Conservation (phyloP, 1,284 basidiomycete genomes). For the Volvariella volvacea region DNA sequence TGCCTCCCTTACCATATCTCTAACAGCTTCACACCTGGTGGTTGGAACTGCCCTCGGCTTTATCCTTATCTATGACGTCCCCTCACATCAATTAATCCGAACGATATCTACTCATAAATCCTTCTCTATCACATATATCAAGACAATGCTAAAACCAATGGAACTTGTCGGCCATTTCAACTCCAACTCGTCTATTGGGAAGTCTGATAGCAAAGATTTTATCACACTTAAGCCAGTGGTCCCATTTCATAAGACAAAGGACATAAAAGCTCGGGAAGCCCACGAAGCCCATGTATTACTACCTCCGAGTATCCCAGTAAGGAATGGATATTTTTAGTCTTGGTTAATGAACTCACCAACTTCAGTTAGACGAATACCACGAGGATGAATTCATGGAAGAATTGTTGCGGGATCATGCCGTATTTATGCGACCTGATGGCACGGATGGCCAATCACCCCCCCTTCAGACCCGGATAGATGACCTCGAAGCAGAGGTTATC, state of each 20-base stretch:
- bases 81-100: slow-evolving; percentile 85
- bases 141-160: slow-evolving; percentile 73
- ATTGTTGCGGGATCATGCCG: slow-evolving; percentile 53
- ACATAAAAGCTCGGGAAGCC: slow-evolving; percentile 53
- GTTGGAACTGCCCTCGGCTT: slow-evolving; percentile 69
- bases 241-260: slow-evolving; percentile 67
- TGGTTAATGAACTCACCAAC: background rate
- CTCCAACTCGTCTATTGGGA: slow-evolving; percentile 39
- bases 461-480: slow-evolving; percentile 50
- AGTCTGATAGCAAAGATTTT: slow-evolving; percentile 43
- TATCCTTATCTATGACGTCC: slow-evolving; percentile 82
- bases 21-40: slow-evolving; percentile 67
- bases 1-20: slow-evolving; percentile 68
- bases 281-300: slow-evolving; percentile 64
- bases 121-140: slow-evolving; percentile 65
- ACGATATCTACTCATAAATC: slow-evolving; percentile 73
- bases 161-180: slow-evolving; percentile 78
- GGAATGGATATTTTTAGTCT: background rate
- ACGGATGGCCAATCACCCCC: slow-evolving; percentile 21
- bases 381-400: slow-evolving; percentile 41
- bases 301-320: slow-evolving; percentile 18
- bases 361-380: background rate
- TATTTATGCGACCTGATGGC: slow-evolving; percentile 42
- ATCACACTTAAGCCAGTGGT: slow-evolving; percentile 61
- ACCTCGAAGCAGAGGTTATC: slow-evolving; percentile 68